Evolutionary conservation across 306 rosid genomes (phyloP).

Genomic region (Astragalus glycyphyllos): DNA sequence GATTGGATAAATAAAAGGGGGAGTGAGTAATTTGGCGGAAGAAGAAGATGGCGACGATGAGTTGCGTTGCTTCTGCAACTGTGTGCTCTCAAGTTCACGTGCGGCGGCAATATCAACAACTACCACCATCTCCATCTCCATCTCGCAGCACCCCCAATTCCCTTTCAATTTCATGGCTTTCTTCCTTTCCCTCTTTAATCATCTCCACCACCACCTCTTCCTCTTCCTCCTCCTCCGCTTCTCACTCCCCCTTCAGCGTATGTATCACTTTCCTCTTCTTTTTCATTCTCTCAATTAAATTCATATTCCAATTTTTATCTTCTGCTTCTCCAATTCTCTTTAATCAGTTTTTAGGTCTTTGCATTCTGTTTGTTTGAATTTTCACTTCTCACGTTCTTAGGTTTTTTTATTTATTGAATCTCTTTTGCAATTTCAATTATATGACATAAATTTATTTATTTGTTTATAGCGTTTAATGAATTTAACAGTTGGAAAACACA

Average conservation of each 20-base stretch:
- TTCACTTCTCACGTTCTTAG: too few relatives aligned
- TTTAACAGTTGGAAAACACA: too few relatives aligned
- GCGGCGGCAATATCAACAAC: background rate
- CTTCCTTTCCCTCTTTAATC: conserved; percentile 55
- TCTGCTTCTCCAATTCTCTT: background rate
- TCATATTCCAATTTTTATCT: background rate
- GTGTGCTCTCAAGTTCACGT: background rate
- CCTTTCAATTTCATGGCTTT: conserved; percentile 61
- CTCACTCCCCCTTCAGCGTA: conserved; percentile 21
- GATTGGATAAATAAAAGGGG: too few relatives aligned
- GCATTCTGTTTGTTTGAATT: background rate
- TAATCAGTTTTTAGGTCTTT: background rate
- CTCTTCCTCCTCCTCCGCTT: conserved; percentile 37
- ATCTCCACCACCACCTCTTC: background rate
- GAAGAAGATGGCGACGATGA: background rate
- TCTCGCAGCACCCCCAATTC: conserved; percentile 41
- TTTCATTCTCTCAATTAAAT: too few relatives aligned
- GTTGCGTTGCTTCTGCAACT: conserved; percentile 21
- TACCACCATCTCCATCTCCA: background rate
- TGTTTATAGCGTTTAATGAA: too few relatives aligned
- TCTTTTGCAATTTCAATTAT: background rate
- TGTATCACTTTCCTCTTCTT: background rate
- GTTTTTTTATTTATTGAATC: background rate
- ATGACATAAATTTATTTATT: too few relatives aligned
- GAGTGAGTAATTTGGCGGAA: background rate